Conservation (phyloP, 2,329 filamentous ascomycete genomes). For the Neophaeococcomyces aloes region DNA sequence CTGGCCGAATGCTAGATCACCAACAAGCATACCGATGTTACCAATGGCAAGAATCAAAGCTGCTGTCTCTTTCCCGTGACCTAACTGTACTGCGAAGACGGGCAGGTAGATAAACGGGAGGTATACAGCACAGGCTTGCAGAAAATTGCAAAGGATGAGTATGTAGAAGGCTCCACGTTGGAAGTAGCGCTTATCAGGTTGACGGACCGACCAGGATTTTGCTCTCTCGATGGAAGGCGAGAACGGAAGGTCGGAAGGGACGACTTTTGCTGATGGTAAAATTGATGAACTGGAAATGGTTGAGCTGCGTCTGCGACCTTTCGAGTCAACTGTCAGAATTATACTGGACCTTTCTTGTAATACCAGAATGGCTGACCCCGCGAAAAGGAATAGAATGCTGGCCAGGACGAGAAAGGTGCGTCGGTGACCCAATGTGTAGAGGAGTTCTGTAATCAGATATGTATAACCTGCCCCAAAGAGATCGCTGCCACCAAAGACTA, state of each 20-base stretch:
- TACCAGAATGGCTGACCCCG: conserved; percentile 9
- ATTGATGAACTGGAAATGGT: neutral
- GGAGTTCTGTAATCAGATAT: conserved; percentile 6
- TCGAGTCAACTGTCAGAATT: too few relatives aligned
- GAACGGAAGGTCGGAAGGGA: neutral
- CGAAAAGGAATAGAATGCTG: conserved; percentile 7
- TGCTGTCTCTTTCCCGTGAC: conserved; percentile 8
- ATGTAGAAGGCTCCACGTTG: conserved; percentile 17
- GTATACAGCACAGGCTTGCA: conserved; percentile 29
- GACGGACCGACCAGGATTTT: neutral
- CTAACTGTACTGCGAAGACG: conserved; percentile 21
- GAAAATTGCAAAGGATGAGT: conserved; percentile 30
- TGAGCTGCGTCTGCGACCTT: too few relatives aligned
- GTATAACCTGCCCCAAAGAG: conserved; percentile 10
- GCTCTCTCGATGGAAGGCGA: neutral
- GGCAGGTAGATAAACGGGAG: conserved; percentile 29
- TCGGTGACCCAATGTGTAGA: conserved; percentile 4
- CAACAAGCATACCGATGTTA: conserved; percentile 29
- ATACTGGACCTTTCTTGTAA: conserved; percentile 4
- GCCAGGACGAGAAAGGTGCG: conserved; percentile 10
- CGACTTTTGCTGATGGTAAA: neutral
- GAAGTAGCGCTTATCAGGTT: conserved; percentile 5
- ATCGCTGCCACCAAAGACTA: conserved; percentile 27
- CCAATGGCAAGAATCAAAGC: conserved; percentile 23
- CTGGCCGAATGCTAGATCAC: conserved; percentile 27